Conservation (phyloP, 1,139 yeast genomes). For the Nematodospora anomalae region DNA sequence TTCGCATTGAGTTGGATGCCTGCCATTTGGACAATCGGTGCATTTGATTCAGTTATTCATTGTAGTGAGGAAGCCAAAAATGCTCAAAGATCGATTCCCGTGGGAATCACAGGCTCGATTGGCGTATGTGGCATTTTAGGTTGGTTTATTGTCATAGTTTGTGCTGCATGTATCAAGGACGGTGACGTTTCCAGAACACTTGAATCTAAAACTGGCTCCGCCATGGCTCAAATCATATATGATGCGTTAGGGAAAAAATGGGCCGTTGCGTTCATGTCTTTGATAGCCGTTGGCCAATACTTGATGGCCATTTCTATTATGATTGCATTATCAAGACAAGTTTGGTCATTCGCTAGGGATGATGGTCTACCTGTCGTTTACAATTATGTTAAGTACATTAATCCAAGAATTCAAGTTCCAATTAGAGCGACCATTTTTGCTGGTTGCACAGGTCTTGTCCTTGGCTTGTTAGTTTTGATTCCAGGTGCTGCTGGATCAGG, state of each 20-base stretch:
- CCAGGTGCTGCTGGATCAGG: constrained; percentile 49
- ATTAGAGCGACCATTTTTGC: constrained; percentile 60
- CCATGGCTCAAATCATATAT: constrained; percentile 63
- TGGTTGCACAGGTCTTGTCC: constrained; percentile 44
- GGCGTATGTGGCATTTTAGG: constrained; percentile 61
- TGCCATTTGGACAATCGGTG: constrained; percentile 65
- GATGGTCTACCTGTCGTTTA: constrained; percentile 43
- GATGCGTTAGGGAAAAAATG: constrained; percentile 67
- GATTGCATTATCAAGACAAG: constrained; percentile 39
- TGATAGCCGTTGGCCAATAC: constrained; percentile 60
- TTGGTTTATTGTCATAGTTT: constrained; percentile 52
- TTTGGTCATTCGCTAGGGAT: constrained; percentile 47
- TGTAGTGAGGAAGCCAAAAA: constrained; percentile 69
- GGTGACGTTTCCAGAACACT: constrained; percentile 47
- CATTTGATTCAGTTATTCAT: constrained; percentile 70
- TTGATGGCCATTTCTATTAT: constrained; percentile 55
- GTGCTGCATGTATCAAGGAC: constrained; percentile 52
- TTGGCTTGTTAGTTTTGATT: constrained; percentile 55
- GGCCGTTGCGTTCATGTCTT: constrained; percentile 63
- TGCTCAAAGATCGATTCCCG: constrained; percentile 65
- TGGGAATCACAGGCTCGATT: constrained; percentile 53
- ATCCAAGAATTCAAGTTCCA: constrained; percentile 54
- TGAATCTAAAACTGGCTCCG: constrained; percentile 47
- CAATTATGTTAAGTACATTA: constrained; percentile 50
- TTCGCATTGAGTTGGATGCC: constrained; percentile 62